Evolutionary conservation across 805 yeast genomes (phyloP).

Genomic region (Saccharomycopsis sp.): DNA sequence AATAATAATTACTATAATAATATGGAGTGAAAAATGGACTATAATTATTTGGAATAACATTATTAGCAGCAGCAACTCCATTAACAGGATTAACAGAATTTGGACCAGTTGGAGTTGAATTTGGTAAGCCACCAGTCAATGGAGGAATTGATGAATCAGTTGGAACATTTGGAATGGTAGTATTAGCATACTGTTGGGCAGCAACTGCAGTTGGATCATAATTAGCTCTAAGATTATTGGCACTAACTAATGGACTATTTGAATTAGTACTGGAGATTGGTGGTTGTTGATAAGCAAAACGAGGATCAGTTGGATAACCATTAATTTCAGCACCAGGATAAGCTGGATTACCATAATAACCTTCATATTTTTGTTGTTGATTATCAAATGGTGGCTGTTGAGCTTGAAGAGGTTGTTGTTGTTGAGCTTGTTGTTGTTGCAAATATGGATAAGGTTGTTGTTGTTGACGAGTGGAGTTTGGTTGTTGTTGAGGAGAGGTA

Average conservation of each 20-base stretch:
- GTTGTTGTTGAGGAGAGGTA: constrained; percentile 17
- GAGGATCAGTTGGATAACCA: neutral
- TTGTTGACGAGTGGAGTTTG: constrained; percentile 6
- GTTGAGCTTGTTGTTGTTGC: constrained; percentile 20
- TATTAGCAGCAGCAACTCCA: neutral
- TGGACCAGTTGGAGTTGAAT: constrained; percentile 10
- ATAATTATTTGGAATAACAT: neutral
- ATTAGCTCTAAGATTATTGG: constrained; percentile 20
- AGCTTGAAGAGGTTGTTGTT: constrained; percentile 23
- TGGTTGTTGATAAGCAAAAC: neutral
- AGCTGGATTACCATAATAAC: neutral
- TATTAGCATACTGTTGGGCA: constrained; percentile 17
- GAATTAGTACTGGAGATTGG: constrained; percentile 21
- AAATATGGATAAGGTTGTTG: constrained; percentile 8
- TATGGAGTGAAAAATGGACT: constrained; percentile 14
- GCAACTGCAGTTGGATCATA: constrained; percentile 20
- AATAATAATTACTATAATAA: neutral
- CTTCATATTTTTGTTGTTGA: constrained; percentile 10
- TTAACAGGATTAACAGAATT: constrained; percentile 15
- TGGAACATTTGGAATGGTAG: constrained; percentile 6
- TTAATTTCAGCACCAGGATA: neutral
- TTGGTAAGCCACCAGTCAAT: constrained; percentile 14
- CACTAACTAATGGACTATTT: constrained; percentile 25
- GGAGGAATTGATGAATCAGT: constrained; percentile 17
- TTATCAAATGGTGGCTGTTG: constrained; percentile 6